These are phyloP conservation scores for Daldinia bambusicola DNA, from an alignment of 495 filamentous ascomycete species.

Conservation along the genomic window DNA sequence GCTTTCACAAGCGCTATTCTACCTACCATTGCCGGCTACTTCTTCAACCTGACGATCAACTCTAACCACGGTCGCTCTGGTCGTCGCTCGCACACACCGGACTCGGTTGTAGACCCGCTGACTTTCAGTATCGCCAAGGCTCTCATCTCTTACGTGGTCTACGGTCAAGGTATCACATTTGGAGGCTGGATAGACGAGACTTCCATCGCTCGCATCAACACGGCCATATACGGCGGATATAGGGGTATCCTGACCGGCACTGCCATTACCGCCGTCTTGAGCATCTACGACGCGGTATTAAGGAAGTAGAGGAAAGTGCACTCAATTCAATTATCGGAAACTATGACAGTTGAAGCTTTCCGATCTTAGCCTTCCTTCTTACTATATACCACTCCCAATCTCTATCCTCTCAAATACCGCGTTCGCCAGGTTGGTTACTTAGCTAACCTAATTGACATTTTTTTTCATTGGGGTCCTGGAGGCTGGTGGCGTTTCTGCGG, in stretches of 20 bases:
- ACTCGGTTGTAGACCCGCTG: slow-evolving; percentile 79
- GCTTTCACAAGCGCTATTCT: slow-evolving; percentile 72
- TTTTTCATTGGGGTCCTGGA: slow-evolving; percentile 12
- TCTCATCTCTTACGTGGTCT: slow-evolving; percentile 79
- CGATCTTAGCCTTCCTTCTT: too few relatives aligned
- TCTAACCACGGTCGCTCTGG: slow-evolving; percentile 45
- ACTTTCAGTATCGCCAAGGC: slow-evolving; percentile 90
- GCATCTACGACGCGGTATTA: slow-evolving; percentile 85
- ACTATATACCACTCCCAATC: slow-evolving; percentile 11
- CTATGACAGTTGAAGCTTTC: background rate
- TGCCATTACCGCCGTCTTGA: slow-evolving; percentile 73
- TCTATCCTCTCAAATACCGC: slow-evolving; percentile 2
- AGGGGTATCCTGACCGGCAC: slow-evolving; percentile 76
- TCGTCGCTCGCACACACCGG: slow-evolving; percentile 46
- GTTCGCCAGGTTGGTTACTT: slow-evolving; percentile 14
- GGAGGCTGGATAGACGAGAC: slow-evolving; percentile 67
- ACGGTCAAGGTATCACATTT: slow-evolving; percentile 73
- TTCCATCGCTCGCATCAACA: slow-evolving; percentile 69
- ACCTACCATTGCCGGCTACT: slow-evolving; percentile 79
- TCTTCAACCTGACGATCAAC: slow-evolving; percentile 79
- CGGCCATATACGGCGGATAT: slow-evolving; percentile 75
- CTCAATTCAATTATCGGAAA: slow-evolving; percentile 1
- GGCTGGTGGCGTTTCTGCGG: slow-evolving; percentile 37
- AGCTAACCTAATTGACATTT: too few relatives aligned
- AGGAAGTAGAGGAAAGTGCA: slow-evolving; percentile 65